Evolutionary conservation across 495 filamentous ascomycete genomes (phyloP).

Genomic region (Daldinia caldariorum): DNA sequence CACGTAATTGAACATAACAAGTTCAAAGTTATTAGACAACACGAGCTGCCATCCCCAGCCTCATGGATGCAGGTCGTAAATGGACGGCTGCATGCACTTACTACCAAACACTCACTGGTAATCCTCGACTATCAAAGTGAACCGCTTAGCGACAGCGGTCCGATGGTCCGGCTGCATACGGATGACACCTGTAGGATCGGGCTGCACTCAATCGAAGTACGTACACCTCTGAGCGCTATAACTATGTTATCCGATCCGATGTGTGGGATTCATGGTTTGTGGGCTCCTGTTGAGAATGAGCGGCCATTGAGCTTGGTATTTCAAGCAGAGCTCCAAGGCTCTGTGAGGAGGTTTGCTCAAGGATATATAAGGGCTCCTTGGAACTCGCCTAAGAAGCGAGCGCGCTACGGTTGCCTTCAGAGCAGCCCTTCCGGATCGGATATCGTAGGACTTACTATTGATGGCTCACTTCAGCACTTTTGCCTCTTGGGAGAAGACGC

Average conservation of each 20-base stretch:
- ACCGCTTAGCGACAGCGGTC: conserved; percentile 28
- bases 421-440: conserved; percentile 51
- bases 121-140: conserved; percentile 52
- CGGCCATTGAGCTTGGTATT: conserved; percentile 59
- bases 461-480: conserved; percentile 72
- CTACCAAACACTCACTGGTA: conserved; percentile 56
- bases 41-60: conserved; percentile 57
- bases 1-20: conserved; percentile 59
- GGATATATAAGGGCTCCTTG: conserved; percentile 58
- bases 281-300: conserved; percentile 55
- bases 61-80: conserved; percentile 52
- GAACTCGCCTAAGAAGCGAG: conserved; percentile 41
- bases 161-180: conserved; percentile 47
- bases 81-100: conserved; percentile 56
- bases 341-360: conserved; percentile 60
- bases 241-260: conserved; percentile 58
- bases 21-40: conserved; percentile 51
- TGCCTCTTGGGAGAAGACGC: conserved; percentile 62
- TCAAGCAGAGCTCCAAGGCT: conserved; percentile 59
- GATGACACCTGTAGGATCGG: conserved; percentile 52
- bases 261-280: conserved; percentile 61
- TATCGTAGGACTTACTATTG: conserved; percentile 70
- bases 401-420: conserved; percentile 45
- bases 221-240: conserved; percentile 45
- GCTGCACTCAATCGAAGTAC: conserved; percentile 53